Percentiles rank a stretch among this genome's conserved stretches.
Conservation (phyloP, 2,329 filamentous ascomycete genomes). For the Aspergillus japonicus region DNA sequence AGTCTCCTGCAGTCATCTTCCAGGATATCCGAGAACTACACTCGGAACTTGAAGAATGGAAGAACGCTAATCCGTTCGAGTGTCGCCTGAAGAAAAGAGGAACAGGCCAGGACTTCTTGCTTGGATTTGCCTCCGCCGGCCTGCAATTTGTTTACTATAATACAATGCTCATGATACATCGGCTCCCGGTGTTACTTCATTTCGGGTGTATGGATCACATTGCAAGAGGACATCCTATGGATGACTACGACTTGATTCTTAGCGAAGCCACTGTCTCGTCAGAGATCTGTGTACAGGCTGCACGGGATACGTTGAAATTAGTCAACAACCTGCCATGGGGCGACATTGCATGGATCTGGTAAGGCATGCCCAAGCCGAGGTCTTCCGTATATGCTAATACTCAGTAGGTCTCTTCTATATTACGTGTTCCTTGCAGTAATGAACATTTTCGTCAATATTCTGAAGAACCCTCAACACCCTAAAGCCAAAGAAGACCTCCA, state of each 20-base stretch:
- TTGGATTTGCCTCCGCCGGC: constrained; percentile 86
- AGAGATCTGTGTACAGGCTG: constrained; percentile 81
- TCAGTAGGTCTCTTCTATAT: constrained; percentile 73
- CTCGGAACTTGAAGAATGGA: constrained; percentile 83
- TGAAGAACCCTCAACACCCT: constrained; percentile 84
- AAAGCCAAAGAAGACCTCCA: constrained; percentile 79
- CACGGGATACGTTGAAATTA: constrained; percentile 82
- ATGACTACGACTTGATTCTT: constrained; percentile 64
- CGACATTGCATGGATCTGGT: constrained; percentile 92
- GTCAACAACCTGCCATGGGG: constrained; percentile 93
- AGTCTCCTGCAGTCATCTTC: constrained; percentile 74
- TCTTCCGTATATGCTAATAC: constrained; percentile 4
- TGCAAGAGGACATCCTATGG: constrained; percentile 55
- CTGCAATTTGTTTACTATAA: constrained; percentile 96
- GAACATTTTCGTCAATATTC: constrained; percentile 86
- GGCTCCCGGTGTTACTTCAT: constrained; percentile 90
- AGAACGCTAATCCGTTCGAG: constrained; percentile 81
- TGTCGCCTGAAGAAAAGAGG: constrained; percentile 88
- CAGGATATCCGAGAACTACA: constrained; percentile 90
- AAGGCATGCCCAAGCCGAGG: constrained; percentile 36
- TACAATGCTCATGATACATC: constrained; percentile 90
- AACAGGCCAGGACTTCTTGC: constrained; percentile 77
- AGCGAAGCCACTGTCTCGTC: constrained; percentile 86
- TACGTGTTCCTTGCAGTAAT: constrained; percentile 91
- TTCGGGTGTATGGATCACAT: constrained; percentile 86